A percentile compares a stretch with the other conserved stretches of the same genome.
phyloP scores from a whole-genome alignment of 257 asterid species.

The Capsicum pubescens region DNA sequence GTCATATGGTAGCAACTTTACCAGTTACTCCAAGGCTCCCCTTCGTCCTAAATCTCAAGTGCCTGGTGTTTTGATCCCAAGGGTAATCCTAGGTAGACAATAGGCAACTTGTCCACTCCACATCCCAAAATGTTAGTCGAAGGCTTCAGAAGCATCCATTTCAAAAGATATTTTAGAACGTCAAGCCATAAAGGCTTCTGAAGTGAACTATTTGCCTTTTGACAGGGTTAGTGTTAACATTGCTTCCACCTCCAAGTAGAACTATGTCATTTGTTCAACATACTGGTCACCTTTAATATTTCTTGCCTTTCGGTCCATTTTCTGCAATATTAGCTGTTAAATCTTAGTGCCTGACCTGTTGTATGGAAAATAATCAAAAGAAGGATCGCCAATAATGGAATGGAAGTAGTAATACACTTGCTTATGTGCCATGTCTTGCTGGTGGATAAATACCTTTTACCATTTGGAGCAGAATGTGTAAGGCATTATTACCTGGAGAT shows the following conservation, averaged over 20 bases:
- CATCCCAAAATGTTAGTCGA: too few relatives aligned
- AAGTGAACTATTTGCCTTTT: not conserved
- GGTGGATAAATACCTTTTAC: slow-evolving; percentile 30
- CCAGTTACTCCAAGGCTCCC: too few relatives aligned
- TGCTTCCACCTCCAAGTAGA: slow-evolving; percentile 1
- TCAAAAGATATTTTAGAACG: not conserved
- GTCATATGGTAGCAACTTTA: too few relatives aligned
- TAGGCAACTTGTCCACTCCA: too few relatives aligned
- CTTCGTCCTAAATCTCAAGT: too few relatives aligned
- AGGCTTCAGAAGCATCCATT: not conserved
- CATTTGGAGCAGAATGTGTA: slow-evolving; percentile 78
- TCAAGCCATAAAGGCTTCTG: slow-evolving; percentile 1
- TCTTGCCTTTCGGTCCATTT: not conserved
- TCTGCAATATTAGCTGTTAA: slow-evolving; percentile 26
- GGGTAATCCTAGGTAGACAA: too few relatives aligned
- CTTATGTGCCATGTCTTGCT: slow-evolving; percentile 11
- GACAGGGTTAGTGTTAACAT: not conserved
- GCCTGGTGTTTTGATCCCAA: too few relatives aligned
- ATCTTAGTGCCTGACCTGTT: slow-evolving; percentile 1
- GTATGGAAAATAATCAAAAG: not conserved
- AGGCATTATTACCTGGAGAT: slow-evolving; percentile 94
- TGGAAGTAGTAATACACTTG: not conserved
- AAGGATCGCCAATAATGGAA: not conserved
- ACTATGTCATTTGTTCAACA: not conserved
- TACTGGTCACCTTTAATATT: not conserved